These are phyloP conservation scores for Monilinia fructicola DNA, from an alignment of 2,329 filamentous ascomycete species.

Conservation along the genomic window DNA sequence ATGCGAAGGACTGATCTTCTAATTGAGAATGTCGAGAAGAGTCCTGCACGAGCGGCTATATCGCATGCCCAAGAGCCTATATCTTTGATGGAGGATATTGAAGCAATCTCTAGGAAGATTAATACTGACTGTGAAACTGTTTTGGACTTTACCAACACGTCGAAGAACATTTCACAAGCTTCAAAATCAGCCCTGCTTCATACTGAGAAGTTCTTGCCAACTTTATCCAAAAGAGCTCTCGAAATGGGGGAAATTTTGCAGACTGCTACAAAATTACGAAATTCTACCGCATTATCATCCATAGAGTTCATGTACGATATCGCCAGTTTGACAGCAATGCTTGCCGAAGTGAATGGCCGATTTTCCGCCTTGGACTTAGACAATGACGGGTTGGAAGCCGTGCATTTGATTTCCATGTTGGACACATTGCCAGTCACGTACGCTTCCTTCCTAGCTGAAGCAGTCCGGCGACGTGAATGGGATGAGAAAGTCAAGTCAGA, in stretches of 20 bases:
- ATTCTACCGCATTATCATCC: slow-evolving; percentile 63
- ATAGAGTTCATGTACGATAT: slow-evolving; percentile 79
- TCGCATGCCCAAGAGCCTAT: slow-evolving; percentile 62
- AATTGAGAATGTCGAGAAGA: slow-evolving; percentile 62
- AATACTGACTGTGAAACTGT: slow-evolving; percentile 81
- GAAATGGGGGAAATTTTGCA: slow-evolving; percentile 63
- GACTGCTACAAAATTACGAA: slow-evolving; percentile 64
- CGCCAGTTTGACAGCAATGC: slow-evolving; percentile 73
- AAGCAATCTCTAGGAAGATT: slow-evolving; percentile 82
- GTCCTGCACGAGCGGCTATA: slow-evolving; percentile 54
- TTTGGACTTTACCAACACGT: slow-evolving; percentile 63
- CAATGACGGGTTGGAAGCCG: slow-evolving; percentile 74
- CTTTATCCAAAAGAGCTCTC: slow-evolving; percentile 52
- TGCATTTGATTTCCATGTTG: slow-evolving; percentile 77
- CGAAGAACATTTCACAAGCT: slow-evolving; percentile 62
- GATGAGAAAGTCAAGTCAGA: slow-evolving; percentile 85
- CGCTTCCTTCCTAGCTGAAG: slow-evolving; percentile 83
- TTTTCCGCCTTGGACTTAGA: slow-evolving; percentile 70
- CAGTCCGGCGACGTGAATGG: slow-evolving; percentile 85
- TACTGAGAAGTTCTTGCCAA: slow-evolving; percentile 61
- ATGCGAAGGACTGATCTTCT: slow-evolving; percentile 61
- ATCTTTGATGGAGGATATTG: slow-evolving; percentile 78
- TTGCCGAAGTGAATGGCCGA: slow-evolving; percentile 69
- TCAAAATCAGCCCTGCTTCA: slow-evolving; percentile 64
- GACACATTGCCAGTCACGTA: slow-evolving; percentile 86